phyloP scores from a whole-genome alignment of 1,139 yeast genomes.

The Lizanozyma gosingica region DNA sequence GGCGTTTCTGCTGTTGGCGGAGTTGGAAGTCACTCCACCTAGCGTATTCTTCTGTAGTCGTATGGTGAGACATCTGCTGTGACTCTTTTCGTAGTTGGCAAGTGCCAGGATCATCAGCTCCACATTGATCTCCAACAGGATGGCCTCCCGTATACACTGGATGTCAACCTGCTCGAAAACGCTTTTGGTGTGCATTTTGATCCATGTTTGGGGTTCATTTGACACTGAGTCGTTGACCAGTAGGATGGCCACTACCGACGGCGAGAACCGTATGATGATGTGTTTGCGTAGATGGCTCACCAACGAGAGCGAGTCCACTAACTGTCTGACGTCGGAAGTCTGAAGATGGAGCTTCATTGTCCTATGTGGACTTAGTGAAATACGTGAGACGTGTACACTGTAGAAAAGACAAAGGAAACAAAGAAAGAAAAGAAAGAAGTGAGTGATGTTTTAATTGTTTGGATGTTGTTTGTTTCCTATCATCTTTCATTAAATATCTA shows the following conservation, averaged over 20 bases:
- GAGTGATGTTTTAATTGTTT: too few relatives aligned
- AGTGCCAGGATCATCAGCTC: slow-evolving; percentile 33
- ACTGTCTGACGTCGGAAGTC: neutral
- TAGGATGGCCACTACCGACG: slow-evolving; percentile 20
- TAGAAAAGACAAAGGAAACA: too few relatives aligned
- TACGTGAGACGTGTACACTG: too few relatives aligned
- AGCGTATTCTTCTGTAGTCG: slow-evolving; percentile 27
- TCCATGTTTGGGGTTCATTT: slow-evolving; percentile 40
- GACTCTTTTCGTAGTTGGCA: slow-evolving; percentile 31
- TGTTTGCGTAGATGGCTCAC: slow-evolving; percentile 9
- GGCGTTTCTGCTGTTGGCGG: slow-evolving; percentile 25
- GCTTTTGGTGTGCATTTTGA: slow-evolving; percentile 24
- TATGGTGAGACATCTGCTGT: slow-evolving; percentile 30
- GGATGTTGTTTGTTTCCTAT: too few relatives aligned
- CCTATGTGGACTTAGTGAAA: too few relatives aligned
- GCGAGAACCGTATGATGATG: slow-evolving; percentile 19
- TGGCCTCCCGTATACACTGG: slow-evolving; percentile 27
- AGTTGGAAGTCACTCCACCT: slow-evolving; percentile 17
- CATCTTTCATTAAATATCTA: too few relatives aligned
- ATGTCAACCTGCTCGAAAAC: slow-evolving; percentile 30
- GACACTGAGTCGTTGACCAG: slow-evolving; percentile 26
- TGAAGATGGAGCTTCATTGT: neutral
- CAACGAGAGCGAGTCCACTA: slow-evolving; percentile 5
- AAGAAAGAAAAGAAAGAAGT: too few relatives aligned
- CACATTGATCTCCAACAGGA: slow-evolving; percentile 30